phyloP scores from a whole-genome alignment of 2,329 filamentous ascomycete genomes.

The Daldinia sp. region DNA sequence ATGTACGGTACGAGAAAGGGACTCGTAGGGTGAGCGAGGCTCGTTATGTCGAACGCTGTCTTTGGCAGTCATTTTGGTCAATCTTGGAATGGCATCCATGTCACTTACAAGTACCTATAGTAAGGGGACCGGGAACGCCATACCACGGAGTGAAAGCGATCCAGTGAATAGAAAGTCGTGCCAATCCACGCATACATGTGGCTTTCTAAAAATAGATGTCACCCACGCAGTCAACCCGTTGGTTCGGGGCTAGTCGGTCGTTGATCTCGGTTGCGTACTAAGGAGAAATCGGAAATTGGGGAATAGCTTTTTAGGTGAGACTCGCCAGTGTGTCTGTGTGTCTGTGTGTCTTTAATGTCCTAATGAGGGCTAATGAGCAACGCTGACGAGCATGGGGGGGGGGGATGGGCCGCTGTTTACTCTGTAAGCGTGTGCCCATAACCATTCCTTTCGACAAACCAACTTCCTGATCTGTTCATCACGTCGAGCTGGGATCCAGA shows the following conservation, averaged over 20 bases:
- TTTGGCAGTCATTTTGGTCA: conserved; percentile 14
- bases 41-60: conserved; percentile 17
- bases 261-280: conserved; percentile 20
- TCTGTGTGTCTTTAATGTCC: too few relatives aligned
- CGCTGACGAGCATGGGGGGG: not conserved
- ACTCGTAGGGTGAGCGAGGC: conserved; percentile 30
- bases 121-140: conserved; percentile 23
- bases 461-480: conserved; percentile 27
- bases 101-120: conserved; percentile 36
- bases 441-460: conserved; percentile 9
- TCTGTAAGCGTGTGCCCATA: not conserved
- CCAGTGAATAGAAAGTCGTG: conserved; percentile 3
- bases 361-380: not conserved
- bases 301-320: conserved; percentile 20
- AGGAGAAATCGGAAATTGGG: conserved; percentile 34
- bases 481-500: conserved; percentile 23
- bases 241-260: conserved; percentile 32
- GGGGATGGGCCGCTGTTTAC: too few relatives aligned
- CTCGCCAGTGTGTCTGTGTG: conserved; percentile 3
- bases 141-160: conserved; percentile 12
- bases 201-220: conserved; percentile 34
- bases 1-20: conserved; percentile 39
- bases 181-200: conserved; percentile 28
- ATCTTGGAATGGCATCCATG: conserved; percentile 32
- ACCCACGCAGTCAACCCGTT: conserved; percentile 21